Conservation (phyloP, 2,329 filamentous ascomycete species). For the Neopestalotiopsis clavispora region DNA sequence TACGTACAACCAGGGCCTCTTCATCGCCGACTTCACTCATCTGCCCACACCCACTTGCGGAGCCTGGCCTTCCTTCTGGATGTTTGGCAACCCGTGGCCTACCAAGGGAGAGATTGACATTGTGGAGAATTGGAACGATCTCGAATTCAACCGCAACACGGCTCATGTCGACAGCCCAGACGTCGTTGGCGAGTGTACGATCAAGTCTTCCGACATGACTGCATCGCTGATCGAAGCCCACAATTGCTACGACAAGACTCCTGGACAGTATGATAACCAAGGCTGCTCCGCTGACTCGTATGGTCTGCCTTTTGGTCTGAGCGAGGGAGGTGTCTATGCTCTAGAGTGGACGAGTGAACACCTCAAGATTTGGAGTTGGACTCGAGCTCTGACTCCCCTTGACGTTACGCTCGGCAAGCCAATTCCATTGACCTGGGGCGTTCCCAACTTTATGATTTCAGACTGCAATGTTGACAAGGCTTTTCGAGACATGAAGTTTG, state of each 20-base stretch:
- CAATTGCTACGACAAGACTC: slow-evolving; percentile 47
- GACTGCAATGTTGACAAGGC: slow-evolving; percentile 32
- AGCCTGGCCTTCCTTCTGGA: slow-evolving; percentile 72
- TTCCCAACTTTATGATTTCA: slow-evolving; percentile 30
- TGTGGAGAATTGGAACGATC: slow-evolving; percentile 68
- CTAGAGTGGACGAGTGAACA: slow-evolving; percentile 64
- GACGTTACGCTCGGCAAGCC: slow-evolving; percentile 52
- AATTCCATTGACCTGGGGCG: slow-evolving; percentile 31
- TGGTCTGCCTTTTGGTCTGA: slow-evolving; percentile 42
- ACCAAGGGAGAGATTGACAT: slow-evolving; percentile 69
- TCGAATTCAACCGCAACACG: slow-evolving; percentile 59
- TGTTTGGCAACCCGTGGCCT: slow-evolving; percentile 39
- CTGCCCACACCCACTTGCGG: slow-evolving; percentile 71
- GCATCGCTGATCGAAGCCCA: slow-evolving; percentile 33
- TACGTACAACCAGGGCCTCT: slow-evolving; percentile 67
- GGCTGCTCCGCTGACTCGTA: slow-evolving; percentile 48
- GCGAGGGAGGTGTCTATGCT: slow-evolving; percentile 47
- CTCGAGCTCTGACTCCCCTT: slow-evolving; percentile 47
- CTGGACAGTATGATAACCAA: slow-evolving; percentile 40
- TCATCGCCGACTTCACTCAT: slow-evolving; percentile 72
- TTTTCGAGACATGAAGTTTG: slow-evolving; percentile 33
- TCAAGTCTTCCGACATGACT: slow-evolving; percentile 36
- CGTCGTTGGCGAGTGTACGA: slow-evolving; percentile 39
- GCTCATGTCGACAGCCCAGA: slow-evolving; percentile 53
- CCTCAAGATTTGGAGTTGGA: slow-evolving; percentile 72